Base-by-base conservation (phyloP, 176 grass and related monocot species). In the Calamus simplicifolius region DNA sequence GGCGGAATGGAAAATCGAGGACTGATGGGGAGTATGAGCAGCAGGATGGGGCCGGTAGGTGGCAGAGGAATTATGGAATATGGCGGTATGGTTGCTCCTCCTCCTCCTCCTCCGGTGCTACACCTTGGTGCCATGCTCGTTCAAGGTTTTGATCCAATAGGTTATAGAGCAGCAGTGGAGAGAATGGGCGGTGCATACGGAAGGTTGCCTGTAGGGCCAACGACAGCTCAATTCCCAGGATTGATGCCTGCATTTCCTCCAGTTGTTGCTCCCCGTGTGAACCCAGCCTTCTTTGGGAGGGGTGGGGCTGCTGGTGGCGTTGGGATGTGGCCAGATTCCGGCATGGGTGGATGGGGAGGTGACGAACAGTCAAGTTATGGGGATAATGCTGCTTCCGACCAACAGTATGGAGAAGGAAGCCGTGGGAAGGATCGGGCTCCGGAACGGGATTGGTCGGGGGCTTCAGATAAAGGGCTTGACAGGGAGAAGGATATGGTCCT, bases 321-420 rank as follows among this genome's bases (percentile, higher is more conserved):
- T 18, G 73, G 69, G 10, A 12, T 68, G 19, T 89, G 80, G 85
- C 60, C 49, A 52, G 57, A 59, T 68, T 80, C 71, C 15, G 68
- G 56, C 29, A 80, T 89, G 73, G 30, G 55, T 53, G 73, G 76
- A 28, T 89, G 85, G 85, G 77, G 69, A 49, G 73, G 57, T n/a
- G 69, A 74, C 28, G 61, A 77, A 30, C 77, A 51, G 12, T 80
- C 77, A 61, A 75, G 73, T 70, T 89, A 80, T 27, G 63, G 77
- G 57, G 73, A 75, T 25, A 54, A 55, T 50, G 73, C 68, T n/a
- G 48, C 82, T 54, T 67, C 80, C 23, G 71, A 58, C 64, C 76
- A 50, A 58, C 79, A 75, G 19, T 71, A 71, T 49, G 29, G 61
- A 18, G 56, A 61, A 71, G 69, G 69, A 27, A 15, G 21, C 27